phyloP scores from a whole-genome alignment of 352 stramenopile genomes.

The Phytophthora crassamura region DNA sequence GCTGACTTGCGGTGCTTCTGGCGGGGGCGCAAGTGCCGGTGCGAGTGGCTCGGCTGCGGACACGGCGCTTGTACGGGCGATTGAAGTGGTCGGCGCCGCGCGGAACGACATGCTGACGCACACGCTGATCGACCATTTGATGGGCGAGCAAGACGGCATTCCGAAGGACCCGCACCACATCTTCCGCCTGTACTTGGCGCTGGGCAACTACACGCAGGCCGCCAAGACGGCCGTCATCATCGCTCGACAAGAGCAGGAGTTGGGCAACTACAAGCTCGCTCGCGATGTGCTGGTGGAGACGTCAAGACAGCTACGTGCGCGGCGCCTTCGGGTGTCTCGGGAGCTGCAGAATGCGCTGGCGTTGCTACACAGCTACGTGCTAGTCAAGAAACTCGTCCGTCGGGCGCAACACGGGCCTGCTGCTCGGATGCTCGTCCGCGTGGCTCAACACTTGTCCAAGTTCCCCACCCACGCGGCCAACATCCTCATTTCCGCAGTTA shows the following conservation, averaged over 20 bases:
- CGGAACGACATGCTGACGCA: conserved; percentile 95
- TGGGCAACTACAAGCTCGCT: conserved; percentile 93
- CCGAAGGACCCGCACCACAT: conserved; percentile 96
- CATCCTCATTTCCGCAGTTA: conserved; percentile 94
- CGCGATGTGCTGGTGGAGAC: conserved; percentile 93
- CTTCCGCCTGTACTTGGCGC: conserved; percentile 94
- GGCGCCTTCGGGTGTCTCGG: conserved; percentile 90
- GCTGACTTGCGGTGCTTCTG: conserved; percentile 67
- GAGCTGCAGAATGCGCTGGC: conserved; percentile 87
- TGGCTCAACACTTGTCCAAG: conserved; percentile 92
- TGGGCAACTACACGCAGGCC: conserved; percentile 94
- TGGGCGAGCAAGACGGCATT: conserved; percentile 94
- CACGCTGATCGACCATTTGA: conserved; percentile 95
- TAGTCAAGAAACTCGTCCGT: conserved; percentile 94
- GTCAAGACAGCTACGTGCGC: conserved; percentile 83
- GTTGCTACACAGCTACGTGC: conserved; percentile 94
- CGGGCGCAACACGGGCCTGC: conserved; percentile 86
- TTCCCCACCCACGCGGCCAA: conserved; percentile 92
- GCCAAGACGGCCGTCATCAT: conserved; percentile 96
- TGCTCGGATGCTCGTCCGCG: conserved; percentile 90
- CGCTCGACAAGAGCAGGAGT: conserved; percentile 92
- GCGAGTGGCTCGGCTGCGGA: conserved; percentile 59
- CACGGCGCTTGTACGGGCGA: conserved; percentile 85
- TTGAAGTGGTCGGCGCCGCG: conserved; percentile 93
- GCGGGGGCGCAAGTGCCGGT: conserved; percentile 13